Base-by-base conservation (phyloP, 78 protist genomes). In the Trichosphaerium sp. region DNA sequence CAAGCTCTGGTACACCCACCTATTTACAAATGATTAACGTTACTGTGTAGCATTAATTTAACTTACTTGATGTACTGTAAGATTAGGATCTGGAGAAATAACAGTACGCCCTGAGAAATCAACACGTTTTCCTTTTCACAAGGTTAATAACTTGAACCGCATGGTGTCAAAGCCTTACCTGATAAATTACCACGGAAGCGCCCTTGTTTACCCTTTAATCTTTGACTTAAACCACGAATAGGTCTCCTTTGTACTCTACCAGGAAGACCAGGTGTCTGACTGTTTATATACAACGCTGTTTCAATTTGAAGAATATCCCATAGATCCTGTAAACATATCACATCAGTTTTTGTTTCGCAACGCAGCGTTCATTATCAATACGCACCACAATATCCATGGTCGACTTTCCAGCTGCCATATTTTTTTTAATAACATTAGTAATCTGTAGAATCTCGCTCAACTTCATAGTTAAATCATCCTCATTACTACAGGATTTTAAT, bases 71-170 rank as follows among this genome's bases (percentile, higher is more conserved):
- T 88, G 32, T 47, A n/a, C n/a, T n/a, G n/a, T 31, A 11, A 97
- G 70, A 80, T 98, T 96, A 15, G 99, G 99, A 71, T 98, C 99
- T 2, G 99, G 99, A 6, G 96, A 86, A 66, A 98, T 98, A 47
- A 97, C 99, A 1, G 99, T 95, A 35, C 99, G 89, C 3, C 94
- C 92, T 5, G 95, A 86, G 69, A 96, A 96, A 61, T 98, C 96
- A 28, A 95, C 99, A 32, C 99, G 96, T 80, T 98, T 98, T n/a
- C n/a, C n/a, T n/a, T n/a, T n/a, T n/a, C n/a, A n/a, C n/a, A n/a
- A n/a, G n/a, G n/a, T n/a, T n/a, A n/a, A n/a, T n/a, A n/a, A n/a
- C n/a, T n/a, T n/a, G n/a, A n/a, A n/a, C n/a, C n/a, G n/a, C n/a
- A n/a, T n/a, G n/a, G n/a, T n/a, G n/a, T n/a, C n/a, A n/a, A n/a